Conservation (phyloP, 352 stramenopile species). For the Pythium sp. region DNA sequence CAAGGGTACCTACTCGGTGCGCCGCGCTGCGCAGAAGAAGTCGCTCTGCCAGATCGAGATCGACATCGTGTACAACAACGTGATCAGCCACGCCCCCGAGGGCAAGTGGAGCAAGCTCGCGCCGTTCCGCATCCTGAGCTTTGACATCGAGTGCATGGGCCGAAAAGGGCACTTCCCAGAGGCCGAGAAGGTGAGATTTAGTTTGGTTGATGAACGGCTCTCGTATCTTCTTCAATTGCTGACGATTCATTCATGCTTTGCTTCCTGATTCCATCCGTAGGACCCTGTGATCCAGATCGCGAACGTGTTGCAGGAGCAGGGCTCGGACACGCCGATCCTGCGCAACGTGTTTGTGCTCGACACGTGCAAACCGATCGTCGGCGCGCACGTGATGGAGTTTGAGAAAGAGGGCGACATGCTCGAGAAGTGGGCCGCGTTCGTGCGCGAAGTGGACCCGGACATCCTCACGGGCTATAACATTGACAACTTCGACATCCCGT, state of each 20-base stretch:
- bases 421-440: conserved; percentile 96
- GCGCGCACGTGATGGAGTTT: conserved; percentile 97
- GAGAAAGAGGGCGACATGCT: conserved; percentile 96
- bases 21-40: conserved; percentile 61
- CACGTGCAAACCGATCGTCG: conserved; percentile 97
- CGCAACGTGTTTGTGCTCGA: conserved; percentile 98
- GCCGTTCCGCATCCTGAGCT: conserved; percentile 96
- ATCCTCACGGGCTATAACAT: conserved; percentile 99
- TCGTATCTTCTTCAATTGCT: background rate
- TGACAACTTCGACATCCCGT: conserved; percentile 99
- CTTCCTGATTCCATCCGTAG: conserved; percentile 31
- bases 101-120: conserved; percentile 97
- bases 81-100: conserved; percentile 92
- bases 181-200: conserved; percentile 45
- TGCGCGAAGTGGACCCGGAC: conserved; percentile 95
- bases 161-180: conserved; percentile 95
- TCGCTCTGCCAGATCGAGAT: conserved; percentile 95
- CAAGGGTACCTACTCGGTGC: conserved; percentile 89
- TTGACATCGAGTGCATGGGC: conserved; percentile 99
- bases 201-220: background rate
- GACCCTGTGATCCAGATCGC: conserved; percentile 99
- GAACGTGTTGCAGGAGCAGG: conserved; percentile 93
- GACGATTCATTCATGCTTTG: background rate
- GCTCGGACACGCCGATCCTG: conserved; percentile 53
- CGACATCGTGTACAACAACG: conserved; percentile 97